Evolutionary conservation across 768 basidiomycete genomes (phyloP), one percentile per base, ranked within the genome.

Genomic region (Boletus reticuloceps): DNA sequence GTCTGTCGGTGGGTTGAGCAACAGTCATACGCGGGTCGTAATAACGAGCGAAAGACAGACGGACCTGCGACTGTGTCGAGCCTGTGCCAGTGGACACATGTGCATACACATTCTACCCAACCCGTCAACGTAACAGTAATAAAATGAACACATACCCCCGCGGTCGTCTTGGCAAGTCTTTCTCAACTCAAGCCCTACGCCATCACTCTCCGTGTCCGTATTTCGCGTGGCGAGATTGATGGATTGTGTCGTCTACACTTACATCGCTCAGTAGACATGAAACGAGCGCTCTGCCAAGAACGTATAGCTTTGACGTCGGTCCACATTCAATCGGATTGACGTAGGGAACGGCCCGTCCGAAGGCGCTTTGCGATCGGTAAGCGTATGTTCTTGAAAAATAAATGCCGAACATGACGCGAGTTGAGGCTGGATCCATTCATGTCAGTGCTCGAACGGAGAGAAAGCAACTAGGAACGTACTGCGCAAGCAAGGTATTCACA

Each of bases 401-500:
- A n/a, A n/a, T 34, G 44, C 17, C 20, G 51, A 3, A 58, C 46
- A 10, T 61, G 46, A 11, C 69, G 70, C 27, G 47, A 51, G 20
- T 67, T 70, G n/a, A 70, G 67, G 9, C 70, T 70, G 22, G 9
- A 32, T 38, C 27, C 17, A 9, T 36, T n/a, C 31, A 39, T 32
- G 20, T 68, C 37, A 63, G 38, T 19, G 0, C 6, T 31, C 7
- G 11, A 14, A 29, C 29, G 19, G 8, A 6, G 11, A 36, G 41
- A 36, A 36, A 17, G 9, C 7, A 5, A 27, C 2, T 1, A 5
- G 13, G 11, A 38, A 59, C 70, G 20, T 42, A 70, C 69, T 65
- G 53, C 52, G 58, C n/a, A n/a, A n/a, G n/a, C n/a, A n/a, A n/a
- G n/a, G n/a, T 61, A n/a, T 70, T 70, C 32, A 69, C 58, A 19